Evolutionary conservation across 352 stramenopile species (phyloP), one percentile per base, ranked within the genome.

Genomic region (Globisporangium middletonii): DNA sequence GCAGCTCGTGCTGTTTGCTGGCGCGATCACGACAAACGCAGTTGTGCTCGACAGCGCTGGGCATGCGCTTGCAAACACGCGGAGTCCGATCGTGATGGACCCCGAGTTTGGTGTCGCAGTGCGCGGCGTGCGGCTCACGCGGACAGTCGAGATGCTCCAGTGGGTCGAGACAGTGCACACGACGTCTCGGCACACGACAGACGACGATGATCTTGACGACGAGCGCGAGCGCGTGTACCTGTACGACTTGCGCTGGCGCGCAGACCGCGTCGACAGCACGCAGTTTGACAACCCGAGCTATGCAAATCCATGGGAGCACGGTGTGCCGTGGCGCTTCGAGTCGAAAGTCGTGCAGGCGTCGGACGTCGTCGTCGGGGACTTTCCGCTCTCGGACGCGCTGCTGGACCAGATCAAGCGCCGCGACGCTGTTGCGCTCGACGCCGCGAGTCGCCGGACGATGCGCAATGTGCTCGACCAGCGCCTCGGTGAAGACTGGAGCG

Each of bases 81-180:
- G 57, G 42, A 57, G 30, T 43, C 75, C 83, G 8, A 79, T 85
- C 54, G 80, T 88, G 41, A 18, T 89, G 56, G 83, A 92, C 27
- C 45, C 66, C 2, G 52, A 56, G 13, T 91, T 92, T 59, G 80
- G 78, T 15, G 63, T 92, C 45, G 78, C 77, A 0, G 77, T 66
- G 37, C 79, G 83, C n/a, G 83, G 83, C 12, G 79, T 91, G 56
- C 69, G 69, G 16, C 66, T 92, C 33, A 63, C 83, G 45, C 77
- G 83, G 0, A 65, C 65, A 6, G 83, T 92, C 50, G 80, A 92
- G 62, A 92, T 91, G 83, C 58, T 90, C 49, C 83, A 92, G 60
- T 92, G 83, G 83, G 78, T 91, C 33, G 83, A 92, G 51, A 89
- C 77, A 23, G 78, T 69, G 13, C 79, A 92, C 66, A 78, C 68